Percentiles rank a stretch among this genome's conserved stretches.
phyloP scores from a whole-genome alignment of 345 rosid species.

The Brassica rapa region DNA sequence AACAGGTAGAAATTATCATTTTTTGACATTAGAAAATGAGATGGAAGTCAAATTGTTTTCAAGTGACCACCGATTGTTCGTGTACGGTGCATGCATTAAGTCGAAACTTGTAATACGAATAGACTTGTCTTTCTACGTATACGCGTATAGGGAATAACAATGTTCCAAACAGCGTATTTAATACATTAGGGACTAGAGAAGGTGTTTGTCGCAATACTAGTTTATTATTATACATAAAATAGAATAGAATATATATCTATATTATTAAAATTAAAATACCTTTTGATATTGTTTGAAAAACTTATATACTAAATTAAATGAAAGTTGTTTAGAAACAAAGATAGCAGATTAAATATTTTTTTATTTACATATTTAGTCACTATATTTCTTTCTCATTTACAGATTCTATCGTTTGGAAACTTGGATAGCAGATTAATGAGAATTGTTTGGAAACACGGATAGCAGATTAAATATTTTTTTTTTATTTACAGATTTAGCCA shows the following conservation, averaged over 20 bases:
- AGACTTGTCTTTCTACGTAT: constrained; percentile 25
- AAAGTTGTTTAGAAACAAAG: too few relatives aligned
- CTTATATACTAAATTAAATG: too few relatives aligned
- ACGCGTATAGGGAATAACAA: constrained; percentile 31
- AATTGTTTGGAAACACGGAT: too few relatives aligned
- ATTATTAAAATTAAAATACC: too few relatives aligned
- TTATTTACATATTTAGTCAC: too few relatives aligned
- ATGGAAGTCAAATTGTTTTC: constrained; percentile 18
- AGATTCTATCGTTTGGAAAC: too few relatives aligned
- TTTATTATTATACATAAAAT: neutral
- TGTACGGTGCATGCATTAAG: constrained; percentile 28
- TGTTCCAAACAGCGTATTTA: constrained; percentile 11
- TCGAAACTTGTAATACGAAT: constrained; percentile 19
- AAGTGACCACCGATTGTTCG: constrained; percentile 30
- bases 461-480: too few relatives aligned
- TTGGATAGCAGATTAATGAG: too few relatives aligned
- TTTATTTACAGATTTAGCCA: too few relatives aligned
- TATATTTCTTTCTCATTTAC: too few relatives aligned
- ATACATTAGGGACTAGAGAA: neutral
- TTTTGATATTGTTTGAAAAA: too few relatives aligned
- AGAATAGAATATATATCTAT: neutral
- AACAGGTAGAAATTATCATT: neutral
- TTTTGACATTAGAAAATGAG: neutral
- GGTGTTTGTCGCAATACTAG: neutral
- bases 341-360: too few relatives aligned